Conservation (phyloP, 345 rosid genomes). For the Camelina hispida region DNA sequence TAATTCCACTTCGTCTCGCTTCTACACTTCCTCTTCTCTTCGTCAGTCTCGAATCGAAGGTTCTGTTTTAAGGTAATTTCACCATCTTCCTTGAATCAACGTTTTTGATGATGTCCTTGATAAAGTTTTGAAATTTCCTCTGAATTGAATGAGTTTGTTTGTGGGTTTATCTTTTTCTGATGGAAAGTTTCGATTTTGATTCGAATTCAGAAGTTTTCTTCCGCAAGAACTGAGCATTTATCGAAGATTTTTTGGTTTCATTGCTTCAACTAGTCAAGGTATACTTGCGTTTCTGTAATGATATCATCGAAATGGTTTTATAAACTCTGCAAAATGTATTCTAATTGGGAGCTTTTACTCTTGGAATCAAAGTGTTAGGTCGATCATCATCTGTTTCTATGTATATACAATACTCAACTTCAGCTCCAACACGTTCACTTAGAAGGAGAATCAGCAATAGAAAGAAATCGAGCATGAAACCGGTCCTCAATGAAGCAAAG, state of each 20-base stretch:
- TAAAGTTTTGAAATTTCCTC: neutral
- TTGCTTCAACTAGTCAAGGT: constrained; percentile 72
- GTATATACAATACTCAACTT: constrained; percentile 54
- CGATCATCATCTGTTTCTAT: constrained; percentile 21
- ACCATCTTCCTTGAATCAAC: neutral
- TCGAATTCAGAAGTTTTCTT: constrained; percentile 43
- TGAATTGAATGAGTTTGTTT: too few relatives aligned
- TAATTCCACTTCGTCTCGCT: constrained; percentile 33
- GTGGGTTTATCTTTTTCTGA: constrained; percentile 5
- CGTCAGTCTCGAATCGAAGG: constrained; percentile 37
- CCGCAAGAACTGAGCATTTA: constrained; percentile 59
- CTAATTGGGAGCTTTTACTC: neutral
- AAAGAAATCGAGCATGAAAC: constrained; percentile 51
- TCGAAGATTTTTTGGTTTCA: constrained; percentile 51
- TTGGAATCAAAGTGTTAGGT: constrained; percentile 23
- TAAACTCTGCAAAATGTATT: neutral
- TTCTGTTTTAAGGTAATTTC: constrained; percentile 41
- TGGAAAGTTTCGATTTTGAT: neutral
- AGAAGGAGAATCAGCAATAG: constrained; percentile 70
- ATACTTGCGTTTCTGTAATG: constrained; percentile 32
- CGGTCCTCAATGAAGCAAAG: constrained; percentile 58
- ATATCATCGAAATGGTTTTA: neutral
- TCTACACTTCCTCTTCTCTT: constrained; percentile 34
- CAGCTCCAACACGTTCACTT: constrained; percentile 57
- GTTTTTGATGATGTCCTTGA: neutral